Evolutionary conservation across 139 green algal species (phyloP).

Genomic region (Pycnococcus provasolii): DNA sequence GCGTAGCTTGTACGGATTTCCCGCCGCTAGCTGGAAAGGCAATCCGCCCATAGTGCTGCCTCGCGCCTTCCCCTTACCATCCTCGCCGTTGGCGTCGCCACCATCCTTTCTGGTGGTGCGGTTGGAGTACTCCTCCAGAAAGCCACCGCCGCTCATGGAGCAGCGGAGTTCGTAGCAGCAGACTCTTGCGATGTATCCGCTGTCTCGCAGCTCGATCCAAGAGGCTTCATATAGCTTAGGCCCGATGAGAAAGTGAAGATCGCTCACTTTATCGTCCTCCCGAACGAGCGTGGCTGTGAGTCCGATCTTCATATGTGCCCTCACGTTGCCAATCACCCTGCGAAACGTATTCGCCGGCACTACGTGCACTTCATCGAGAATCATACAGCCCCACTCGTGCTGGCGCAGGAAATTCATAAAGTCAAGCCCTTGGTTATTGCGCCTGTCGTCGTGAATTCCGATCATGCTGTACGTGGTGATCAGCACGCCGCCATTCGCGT

Average conservation of each 20-base stretch:
- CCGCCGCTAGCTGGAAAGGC: too few relatives aligned
- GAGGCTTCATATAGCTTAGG: slow-evolving; percentile 98
- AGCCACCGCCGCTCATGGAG: too few relatives aligned
- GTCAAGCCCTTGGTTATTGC: too few relatives aligned
- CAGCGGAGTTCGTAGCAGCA: slow-evolving; percentile 49
- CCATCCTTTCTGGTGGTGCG: too few relatives aligned
- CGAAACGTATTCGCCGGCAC: slow-evolving; percentile 94
- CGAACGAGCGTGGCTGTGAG: slow-evolving; percentile 90
- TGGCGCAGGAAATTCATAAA: too few relatives aligned
- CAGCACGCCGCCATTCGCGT: background rate
- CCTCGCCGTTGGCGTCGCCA: too few relatives aligned
- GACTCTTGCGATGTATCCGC: slow-evolving; percentile 95
- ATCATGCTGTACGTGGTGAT: slow-evolving; percentile 27
- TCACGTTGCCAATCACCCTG: slow-evolving; percentile 83
- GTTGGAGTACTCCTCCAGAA: too few relatives aligned
- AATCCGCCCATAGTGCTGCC: too few relatives aligned
- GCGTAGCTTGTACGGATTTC: too few relatives aligned
- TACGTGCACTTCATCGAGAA: slow-evolving; percentile 97
- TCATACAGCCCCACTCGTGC: slow-evolving; percentile 76
- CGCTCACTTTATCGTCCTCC: slow-evolving; percentile 72
- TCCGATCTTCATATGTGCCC: slow-evolving; percentile 94
- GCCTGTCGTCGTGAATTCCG: too few relatives aligned
- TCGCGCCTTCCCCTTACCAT: too few relatives aligned
- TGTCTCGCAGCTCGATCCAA: slow-evolving; percentile 92
- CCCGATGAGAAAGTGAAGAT: slow-evolving; percentile 98